phyloP scores from a whole-genome alignment of 2,329 filamentous ascomycete genomes.

The Clonostachys rhizophaga region DNA sequence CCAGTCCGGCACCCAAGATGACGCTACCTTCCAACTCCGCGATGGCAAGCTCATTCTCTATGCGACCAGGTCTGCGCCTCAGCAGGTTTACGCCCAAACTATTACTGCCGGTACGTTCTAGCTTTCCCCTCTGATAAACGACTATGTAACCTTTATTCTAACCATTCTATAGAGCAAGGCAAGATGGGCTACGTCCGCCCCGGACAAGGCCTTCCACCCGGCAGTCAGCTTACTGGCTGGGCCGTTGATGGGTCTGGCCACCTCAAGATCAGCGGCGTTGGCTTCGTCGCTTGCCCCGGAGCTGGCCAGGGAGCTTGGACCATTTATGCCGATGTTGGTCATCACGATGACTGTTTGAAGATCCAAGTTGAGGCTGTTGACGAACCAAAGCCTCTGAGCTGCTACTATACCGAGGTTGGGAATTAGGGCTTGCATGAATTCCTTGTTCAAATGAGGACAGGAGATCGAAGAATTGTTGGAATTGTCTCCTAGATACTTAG shows the following conservation, averaged over 20 bases:
- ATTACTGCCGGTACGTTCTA: conserved; percentile 49
- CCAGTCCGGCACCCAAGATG: conserved; percentile 9
- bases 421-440: too few relatives aligned
- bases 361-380: background rate
- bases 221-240: conserved; percentile 43
- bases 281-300: background rate
- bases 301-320: background rate
- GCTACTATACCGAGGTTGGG: background rate
- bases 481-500: too few relatives aligned
- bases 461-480: too few relatives aligned
- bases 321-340: background rate
- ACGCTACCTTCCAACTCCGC: conserved; percentile 1
- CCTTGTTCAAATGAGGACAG: too few relatives aligned
- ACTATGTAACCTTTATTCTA: too few relatives aligned
- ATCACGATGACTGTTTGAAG: background rate
- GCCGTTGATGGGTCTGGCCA: conserved; percentile 28
- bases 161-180: conserved; percentile 37
- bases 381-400: background rate
- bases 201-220: conserved; percentile 25
- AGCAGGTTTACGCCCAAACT: conserved; percentile 48
- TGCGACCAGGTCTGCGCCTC: conserved; percentile 28
- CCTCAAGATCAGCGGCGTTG: background rate
- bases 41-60: conserved; percentile 44
- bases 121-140: too few relatives aligned
- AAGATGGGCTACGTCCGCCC: conserved; percentile 46